Conservation (phyloP, 768 basidiomycete genomes). For the Termitomyces sp. region DNA sequence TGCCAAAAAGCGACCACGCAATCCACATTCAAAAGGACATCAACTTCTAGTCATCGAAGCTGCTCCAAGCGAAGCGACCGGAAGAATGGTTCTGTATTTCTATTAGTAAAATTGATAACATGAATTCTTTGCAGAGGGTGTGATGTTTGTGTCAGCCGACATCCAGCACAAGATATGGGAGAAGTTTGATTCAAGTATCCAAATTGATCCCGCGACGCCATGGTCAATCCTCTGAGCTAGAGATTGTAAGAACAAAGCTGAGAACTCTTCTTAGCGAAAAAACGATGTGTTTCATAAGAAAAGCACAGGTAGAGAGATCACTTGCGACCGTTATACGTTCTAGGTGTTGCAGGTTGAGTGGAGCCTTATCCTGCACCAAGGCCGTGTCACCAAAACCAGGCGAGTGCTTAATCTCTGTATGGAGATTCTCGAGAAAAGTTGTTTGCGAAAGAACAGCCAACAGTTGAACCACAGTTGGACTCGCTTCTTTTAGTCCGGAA, state of each 20-base stretch:
- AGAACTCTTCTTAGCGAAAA: not conserved
- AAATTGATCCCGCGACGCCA: not conserved
- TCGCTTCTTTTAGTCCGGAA: too few relatives aligned
- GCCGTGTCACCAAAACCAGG: not conserved
- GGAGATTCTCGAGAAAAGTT: not conserved
- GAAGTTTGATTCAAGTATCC: not conserved
- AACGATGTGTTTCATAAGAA: not conserved
- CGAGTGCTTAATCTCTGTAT: not conserved
- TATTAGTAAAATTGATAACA: not conserved
- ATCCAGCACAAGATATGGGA: not conserved
- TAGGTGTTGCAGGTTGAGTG: not conserved
- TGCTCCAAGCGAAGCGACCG: not conserved
- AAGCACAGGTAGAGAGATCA: not conserved
- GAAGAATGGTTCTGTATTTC: not conserved
- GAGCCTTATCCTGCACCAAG: not conserved
- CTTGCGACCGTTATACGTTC: not conserved
- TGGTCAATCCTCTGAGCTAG: not conserved
- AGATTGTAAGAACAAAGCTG: not conserved
- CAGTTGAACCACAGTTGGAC: not conserved
- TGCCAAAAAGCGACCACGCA: not conserved
- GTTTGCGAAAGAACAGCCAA: not conserved
- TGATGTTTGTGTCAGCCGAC: not conserved
- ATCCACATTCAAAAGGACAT: not conserved
- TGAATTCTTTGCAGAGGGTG: not conserved
- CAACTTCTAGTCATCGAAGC: not conserved